Base-by-base conservation (phyloP, 2,329 filamentous ascomycete genomes). In the Xylaria multiplex region DNA sequence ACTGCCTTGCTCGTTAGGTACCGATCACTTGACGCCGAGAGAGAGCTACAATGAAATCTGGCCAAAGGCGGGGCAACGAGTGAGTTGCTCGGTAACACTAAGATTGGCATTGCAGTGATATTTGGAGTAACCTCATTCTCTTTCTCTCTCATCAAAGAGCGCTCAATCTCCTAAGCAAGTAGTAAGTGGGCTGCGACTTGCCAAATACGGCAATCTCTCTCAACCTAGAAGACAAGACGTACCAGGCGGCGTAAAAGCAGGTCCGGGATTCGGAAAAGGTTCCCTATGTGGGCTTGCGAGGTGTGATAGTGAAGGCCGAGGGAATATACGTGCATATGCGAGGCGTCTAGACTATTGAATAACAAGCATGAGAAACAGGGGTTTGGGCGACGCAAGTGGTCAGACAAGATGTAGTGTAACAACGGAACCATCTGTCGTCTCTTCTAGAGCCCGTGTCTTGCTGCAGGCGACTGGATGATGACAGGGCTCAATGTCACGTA, bases 281-380 rank as follows among this genome's bases (percentile, higher is more conserved):
- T 22, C 45, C 58, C 58, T 64, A 45, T 58, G 53, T 42, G 45
- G 32, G 45, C 22, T 50, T 59, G 53, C 58, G 32, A 48, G 27
- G 62, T 64, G 50, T 55, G 62, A 59, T 52, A 52, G 42, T 40
- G 50, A 62, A 61, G 57, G 60, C 62, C 65, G 57, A 65, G 59
- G 35, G 59, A 30, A 61, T 57, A 54, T 40, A 52, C 57, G 40
- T 55, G 56, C 58, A 66, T 67, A 65, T 69, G 69, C 67, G 62
- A 35, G 68, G 22, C 52, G 57, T 66, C 35, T 45, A 45, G 59
- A 69, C 65, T 70, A 69, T 70, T 70, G 66, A 65, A 59, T 19
- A 50, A 59, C 48, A 57, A 64, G 61, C 65, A 67, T 53, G 62
- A 27, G 27, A 35, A 56, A 56, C 64, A 67, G 61, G 68, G 69